Evolutionary conservation across 2,329 filamentous ascomycete species (phyloP).

Genomic region (Chrysoporthe cubensis): DNA sequence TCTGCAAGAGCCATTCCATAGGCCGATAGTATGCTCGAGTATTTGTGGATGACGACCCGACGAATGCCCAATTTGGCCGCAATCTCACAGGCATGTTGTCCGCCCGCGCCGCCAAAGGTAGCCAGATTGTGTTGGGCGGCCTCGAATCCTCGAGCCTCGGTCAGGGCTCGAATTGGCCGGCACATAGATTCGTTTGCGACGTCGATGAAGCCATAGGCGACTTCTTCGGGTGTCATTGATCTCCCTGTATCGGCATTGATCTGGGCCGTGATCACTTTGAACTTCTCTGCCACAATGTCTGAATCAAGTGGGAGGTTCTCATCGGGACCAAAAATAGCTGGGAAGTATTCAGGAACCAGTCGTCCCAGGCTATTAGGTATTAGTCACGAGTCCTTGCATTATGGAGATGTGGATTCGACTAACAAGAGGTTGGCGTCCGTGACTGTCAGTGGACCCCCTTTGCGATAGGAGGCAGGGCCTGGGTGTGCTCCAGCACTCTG

Average conservation of each 20-base stretch:
- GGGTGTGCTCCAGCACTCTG: slow-evolving; percentile 73
- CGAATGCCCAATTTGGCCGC: slow-evolving; percentile 78
- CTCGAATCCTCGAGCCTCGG: slow-evolving; percentile 85
- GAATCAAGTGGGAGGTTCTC: slow-evolving; percentile 72
- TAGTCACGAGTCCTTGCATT: not conserved
- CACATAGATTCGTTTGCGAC: slow-evolving; percentile 89
- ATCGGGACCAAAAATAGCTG: slow-evolving; percentile 85
- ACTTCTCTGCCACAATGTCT: slow-evolving; percentile 43
- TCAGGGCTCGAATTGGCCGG: slow-evolving; percentile 80
- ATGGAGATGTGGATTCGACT: not conserved
- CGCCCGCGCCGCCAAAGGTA: slow-evolving; percentile 55
- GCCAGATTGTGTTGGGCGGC: slow-evolving; percentile 82
- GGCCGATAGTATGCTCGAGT: slow-evolving; percentile 81
- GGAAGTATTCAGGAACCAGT: slow-evolving; percentile 82
- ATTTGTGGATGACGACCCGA: slow-evolving; percentile 79
- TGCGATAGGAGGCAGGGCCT: slow-evolving; percentile 83
- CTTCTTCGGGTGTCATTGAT: slow-evolving; percentile 73
- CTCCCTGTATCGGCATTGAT: slow-evolving; percentile 74
- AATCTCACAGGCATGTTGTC: slow-evolving; percentile 83
- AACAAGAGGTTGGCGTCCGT: slow-evolving; percentile 80
- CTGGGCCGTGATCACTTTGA: slow-evolving; percentile 72
- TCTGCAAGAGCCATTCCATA: slow-evolving; percentile 89
- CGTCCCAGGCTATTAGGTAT: slow-evolving; percentile 59
- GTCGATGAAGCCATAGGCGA: slow-evolving; percentile 82
- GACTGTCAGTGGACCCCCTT: slow-evolving; percentile 80